Evolutionary conservation across 164 flowering plant species (phyloP), one percentile per base, ranked within the genome.

Genomic region (Euptelea pleiosperma): DNA sequence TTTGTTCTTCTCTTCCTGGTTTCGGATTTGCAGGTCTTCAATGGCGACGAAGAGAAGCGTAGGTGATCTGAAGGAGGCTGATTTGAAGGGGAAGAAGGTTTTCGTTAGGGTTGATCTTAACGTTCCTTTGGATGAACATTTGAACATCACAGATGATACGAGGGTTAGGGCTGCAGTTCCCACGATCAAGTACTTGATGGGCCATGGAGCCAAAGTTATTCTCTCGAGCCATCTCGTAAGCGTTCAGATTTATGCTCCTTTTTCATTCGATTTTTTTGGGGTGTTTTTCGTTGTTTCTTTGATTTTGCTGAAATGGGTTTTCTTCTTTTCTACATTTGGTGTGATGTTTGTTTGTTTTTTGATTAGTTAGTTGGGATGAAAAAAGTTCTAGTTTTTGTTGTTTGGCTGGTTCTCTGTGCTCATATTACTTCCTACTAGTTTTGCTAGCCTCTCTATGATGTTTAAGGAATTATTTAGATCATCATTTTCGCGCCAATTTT

Each of bases 21-120:
- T 52, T 39, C 53, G 3, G 31, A 59, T 33, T 26, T 45, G 40
- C 5, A 47, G 42, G 15, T 35, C 4, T 22, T 36, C n/a, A 40
- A 81, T 79, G 86, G 84, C 78, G 50, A 73, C 78, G 25, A 83
- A 84, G 80, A 78, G 60, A 63, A 84, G 90, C 52, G 86, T 84
- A 8, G 76, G 85, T 0, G 73, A 52, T 61, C 63, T 84, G 36
- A 78, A 70, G 63, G 85, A 73, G 39, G 74, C 78, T 0, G 90
- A 82, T 63, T 62, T 84, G 78, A 79, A 84, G 69, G 91, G 87
- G 21, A 85, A 83, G 82, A 76, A 55, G 43, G 91, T 85, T 22
- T 81, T 85, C 10, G 83, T 85, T 19, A 72, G 91, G 68, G 91
- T 78, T 25, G 91, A 85, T 81, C 69, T 85, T 54, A 85, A 83